Evolutionary conservation across 768 basidiomycete species (phyloP), one percentile per base, ranked within the genome.

Genomic region (Rhizopogon roseolus): DNA sequence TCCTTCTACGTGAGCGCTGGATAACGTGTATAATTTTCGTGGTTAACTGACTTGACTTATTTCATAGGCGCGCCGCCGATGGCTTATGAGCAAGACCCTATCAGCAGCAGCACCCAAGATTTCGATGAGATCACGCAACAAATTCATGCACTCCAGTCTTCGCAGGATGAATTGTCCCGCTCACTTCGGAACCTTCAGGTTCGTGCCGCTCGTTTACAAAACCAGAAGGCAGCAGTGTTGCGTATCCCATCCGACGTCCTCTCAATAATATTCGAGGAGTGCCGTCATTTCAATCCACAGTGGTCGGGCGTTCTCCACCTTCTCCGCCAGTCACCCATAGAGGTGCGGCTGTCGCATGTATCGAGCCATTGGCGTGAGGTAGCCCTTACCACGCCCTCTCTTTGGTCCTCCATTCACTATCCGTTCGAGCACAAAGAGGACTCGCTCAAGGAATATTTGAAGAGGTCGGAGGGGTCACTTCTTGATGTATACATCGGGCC

Each of bases 381-480:
- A 13, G 65, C 73, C 14, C 66, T 74, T 38, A 55, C 65, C 19
- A 60, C 61, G 5, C 69, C 73, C 1, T 66, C 52, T 13, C 63
- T 73, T 51, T 73, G 70, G 73, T 69, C 69, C 16, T 62, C 60
- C 14, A 65, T 71, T 53, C 66, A 61, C 51, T 63, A 67, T 54
- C 63, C 65, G 10, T 64, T 67, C 51, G 64, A 64, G 22, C 66
- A 58, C 49, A 63, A 62, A 41, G 64, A 66, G 36, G 61, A 61
- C n/a, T 63, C 64, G 0, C 57, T 72, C n/a, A 32, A 49, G 11
- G 64, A 67, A 57, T 72, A 72, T 55, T 63, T 73, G 41, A 62
- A 50, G 38, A 61, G 72, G 53, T 71, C 71, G 6, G 60, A 59
- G 22, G 64, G 64, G 2, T 60, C 61, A 36, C 63, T 64, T 40